These are phyloP conservation scores for Urochloa ruziziensis DNA, from an alignment of 176 grass and related monocot genomes.

Conservation along the genomic window DNA sequence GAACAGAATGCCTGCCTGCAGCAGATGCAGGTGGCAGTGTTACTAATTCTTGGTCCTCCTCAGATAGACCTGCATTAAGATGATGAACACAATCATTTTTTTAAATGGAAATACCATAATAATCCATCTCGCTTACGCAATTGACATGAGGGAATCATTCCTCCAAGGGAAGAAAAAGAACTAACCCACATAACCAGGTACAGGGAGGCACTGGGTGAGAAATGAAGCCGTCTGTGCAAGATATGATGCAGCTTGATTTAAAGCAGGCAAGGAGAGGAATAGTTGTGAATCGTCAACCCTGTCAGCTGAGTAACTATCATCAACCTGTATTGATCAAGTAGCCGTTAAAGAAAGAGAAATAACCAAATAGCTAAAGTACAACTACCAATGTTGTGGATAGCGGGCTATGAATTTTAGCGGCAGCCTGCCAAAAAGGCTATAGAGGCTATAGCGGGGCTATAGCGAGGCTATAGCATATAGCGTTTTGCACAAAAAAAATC, in stretches of 20 bases:
- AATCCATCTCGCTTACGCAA: not conserved
- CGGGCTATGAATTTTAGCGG: too few species aligned
- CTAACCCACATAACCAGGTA: slow-evolving; percentile 52
- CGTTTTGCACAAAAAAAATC: too few species aligned
- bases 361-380: not conserved
- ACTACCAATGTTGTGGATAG: too few species aligned
- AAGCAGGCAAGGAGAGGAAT: slow-evolving; percentile 49
- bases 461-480: too few species aligned
- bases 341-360: not conserved
- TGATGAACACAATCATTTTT: not conserved
- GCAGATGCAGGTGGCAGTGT: slow-evolving; percentile 23
- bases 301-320: slow-evolving; percentile 45
- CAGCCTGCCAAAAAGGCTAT: too few species aligned
- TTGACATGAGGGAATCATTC: not conserved
- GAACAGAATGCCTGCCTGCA: not conserved
- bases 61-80: slow-evolving; percentile 33
- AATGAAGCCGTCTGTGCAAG: slow-evolving; percentile 81
- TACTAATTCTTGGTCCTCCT: slow-evolving; percentile 58
- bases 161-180: not conserved
- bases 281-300: slow-evolving; percentile 51
- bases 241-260: slow-evolving; percentile 73
- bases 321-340: slow-evolving; percentile 47
- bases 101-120: not conserved
- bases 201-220: slow-evolving; percentile 72
- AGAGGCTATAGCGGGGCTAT: too few species aligned